Base-by-base conservation (phyloP, 2,329 filamentous ascomycete species). In the Nigrograna mackinnonii region DNA sequence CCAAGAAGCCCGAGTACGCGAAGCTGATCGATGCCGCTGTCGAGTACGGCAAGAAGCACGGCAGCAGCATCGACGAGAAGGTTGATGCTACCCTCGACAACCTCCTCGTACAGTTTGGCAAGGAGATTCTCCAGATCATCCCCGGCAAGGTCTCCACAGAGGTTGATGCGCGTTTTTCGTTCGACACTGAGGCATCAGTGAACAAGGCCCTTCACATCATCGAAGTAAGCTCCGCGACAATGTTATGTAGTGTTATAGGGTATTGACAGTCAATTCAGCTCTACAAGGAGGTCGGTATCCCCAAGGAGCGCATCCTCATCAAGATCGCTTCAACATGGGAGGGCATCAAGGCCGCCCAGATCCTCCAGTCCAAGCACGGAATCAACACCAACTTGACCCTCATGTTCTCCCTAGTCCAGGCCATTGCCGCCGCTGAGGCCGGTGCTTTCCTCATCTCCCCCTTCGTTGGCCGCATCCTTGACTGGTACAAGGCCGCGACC, bases 281-380 rank as follows among this genome's bases (percentile, higher is more conserved):
- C 55, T 99, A 99, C 86, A 87, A 95, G 77, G 82, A 87, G 70
- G 78, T 87, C 66, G 94, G 94, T 56, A 89, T 99, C 72, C 78
- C 82, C 76, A 96, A 96, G 84, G 89, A 92, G 66, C 92, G 94
- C 54, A 73, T 99, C 67, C 83, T 99, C 61, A 99, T 99, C 84
- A 99, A 99, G 88, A 84, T 99, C 60, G 94, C 94, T 68, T 95
- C 94, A 48, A 99, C 94, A 73, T 99, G 91, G 90, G 94, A 99
- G 80, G 94, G 94, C 71, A 97, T 99, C 83, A 91, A 99, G 84
- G 94, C 94, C 55, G 92, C 94, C 56, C 86, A 95, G 80, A 91
- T 95, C 71, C 87, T 99, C 52, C 92, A 97, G 83, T 87, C 84
- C 66, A 85, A 99, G 79, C 86, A 97, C 79, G 87, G 86, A 67